Conservation (phyloP, 2,329 filamentous ascomycete genomes). For the Hypoxylon sp. region DNA sequence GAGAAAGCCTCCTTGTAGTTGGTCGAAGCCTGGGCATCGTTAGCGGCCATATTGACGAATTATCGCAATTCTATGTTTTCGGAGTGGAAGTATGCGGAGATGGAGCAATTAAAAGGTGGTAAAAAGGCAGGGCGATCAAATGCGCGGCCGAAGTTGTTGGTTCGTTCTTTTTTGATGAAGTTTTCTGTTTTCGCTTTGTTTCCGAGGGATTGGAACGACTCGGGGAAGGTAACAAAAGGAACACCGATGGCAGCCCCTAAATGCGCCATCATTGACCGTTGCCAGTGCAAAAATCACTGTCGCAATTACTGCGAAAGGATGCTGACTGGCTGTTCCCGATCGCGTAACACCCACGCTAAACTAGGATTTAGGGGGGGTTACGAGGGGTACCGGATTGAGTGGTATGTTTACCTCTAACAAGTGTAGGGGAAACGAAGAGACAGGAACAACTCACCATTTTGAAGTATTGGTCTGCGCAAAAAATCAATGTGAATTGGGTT, state of each 20-base stretch:
- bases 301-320: constrained; percentile 39
- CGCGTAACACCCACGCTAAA: constrained; percentile 50
- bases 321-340: constrained; percentile 46
- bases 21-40: constrained; percentile 76
- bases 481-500: constrained; percentile 10
- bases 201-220: constrained; percentile 21
- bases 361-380: constrained; percentile 50
- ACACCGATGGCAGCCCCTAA: constrained; percentile 28
- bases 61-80: constrained; percentile 26
- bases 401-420: constrained; percentile 48
- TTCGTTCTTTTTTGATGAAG: constrained; percentile 16
- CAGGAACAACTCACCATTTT: constrained; percentile 51
- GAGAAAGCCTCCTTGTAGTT: constrained; percentile 99
- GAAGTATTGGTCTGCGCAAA: constrained; percentile 11
- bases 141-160: constrained; percentile 7
- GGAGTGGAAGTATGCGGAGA: constrained; percentile 32
- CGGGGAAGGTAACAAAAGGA: constrained; percentile 27
- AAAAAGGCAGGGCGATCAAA: constrained; percentile 13
- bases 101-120: constrained; percentile 1
- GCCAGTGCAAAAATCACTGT: constrained; percentile 23
- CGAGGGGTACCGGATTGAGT: constrained; percentile 43
- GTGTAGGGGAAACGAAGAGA: constrained; percentile 27
- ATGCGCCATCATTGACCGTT: constrained; percentile 23
- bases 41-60: constrained; percentile 52
- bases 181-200: constrained; percentile 33